These are phyloP conservation scores for Myxozyma mucilagina DNA, from an alignment of 805 yeast species.

Conservation along the genomic window DNA sequence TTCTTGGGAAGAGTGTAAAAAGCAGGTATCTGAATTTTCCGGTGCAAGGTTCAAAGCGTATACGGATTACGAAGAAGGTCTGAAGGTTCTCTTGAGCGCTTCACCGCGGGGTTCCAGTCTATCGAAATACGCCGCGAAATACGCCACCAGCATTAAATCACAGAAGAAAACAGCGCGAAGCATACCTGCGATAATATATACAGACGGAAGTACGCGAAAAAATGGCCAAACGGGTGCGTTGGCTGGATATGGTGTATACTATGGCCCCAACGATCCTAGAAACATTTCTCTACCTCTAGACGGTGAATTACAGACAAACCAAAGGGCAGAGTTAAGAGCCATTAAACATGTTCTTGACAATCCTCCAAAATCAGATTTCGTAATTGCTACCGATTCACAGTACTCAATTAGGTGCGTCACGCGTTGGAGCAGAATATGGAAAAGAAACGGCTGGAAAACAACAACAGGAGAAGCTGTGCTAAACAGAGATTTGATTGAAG, in stretches of 20 bases:
- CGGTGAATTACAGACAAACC: slow-evolving; percentile 63
- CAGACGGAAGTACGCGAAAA: slow-evolving; percentile 75
- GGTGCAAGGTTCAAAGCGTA: slow-evolving; percentile 49
- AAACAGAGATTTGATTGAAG: slow-evolving; percentile 54
- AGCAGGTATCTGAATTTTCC: slow-evolving; percentile 53
- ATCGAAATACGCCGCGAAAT: no score
- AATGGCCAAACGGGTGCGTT: slow-evolving; percentile 51
- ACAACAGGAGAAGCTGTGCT: slow-evolving; percentile 49
- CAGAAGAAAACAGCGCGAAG: no score
- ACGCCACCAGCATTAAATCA: not conserved
- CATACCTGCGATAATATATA: slow-evolving; percentile 47
- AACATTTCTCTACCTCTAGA: slow-evolving; percentile 58
- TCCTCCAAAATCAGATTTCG: not conserved
- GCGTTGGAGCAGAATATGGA: slow-evolving; percentile 62
- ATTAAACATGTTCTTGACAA: slow-evolving; percentile 38
- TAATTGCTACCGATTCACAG: slow-evolving; percentile 3
- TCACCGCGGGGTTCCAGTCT: no score
- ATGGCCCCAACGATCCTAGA: slow-evolving; percentile 50
- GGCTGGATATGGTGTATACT: slow-evolving; percentile 79
- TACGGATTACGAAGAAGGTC: slow-evolving; percentile 50
- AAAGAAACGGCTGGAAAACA: slow-evolving; percentile 52
- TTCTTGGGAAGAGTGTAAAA: slow-evolving; percentile 53
- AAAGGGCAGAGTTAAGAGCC: slow-evolving; percentile 77
- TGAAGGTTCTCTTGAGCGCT: no score
- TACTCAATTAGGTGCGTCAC: slow-evolving; percentile 40